phyloP scores from a whole-genome alignment of 2,329 filamentous ascomycete genomes.

The Paraphoma sp. region DNA sequence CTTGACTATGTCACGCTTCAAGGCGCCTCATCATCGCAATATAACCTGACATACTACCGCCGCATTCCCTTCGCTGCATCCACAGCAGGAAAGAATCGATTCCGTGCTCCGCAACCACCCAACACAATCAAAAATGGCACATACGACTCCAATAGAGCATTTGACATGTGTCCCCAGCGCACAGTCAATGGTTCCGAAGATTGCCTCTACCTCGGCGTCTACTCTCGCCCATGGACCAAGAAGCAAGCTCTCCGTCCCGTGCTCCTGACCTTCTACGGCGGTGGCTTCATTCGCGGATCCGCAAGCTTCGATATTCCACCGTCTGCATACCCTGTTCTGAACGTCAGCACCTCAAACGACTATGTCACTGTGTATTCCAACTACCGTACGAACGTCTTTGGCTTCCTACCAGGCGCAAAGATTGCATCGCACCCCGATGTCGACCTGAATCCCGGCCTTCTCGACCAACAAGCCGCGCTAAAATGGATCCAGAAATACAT shows the following conservation, averaged over 20 bases:
- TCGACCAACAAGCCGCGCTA: constrained; percentile 61
- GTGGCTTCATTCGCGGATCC: constrained; percentile 65
- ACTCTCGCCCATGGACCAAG: constrained; percentile 62
- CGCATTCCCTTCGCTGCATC: constrained; percentile 68
- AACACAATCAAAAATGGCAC: constrained; percentile 54
- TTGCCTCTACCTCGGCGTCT: constrained; percentile 67
- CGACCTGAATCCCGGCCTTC: constrained; percentile 60
- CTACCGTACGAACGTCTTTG: constrained; percentile 65
- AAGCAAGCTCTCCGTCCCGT: constrained; percentile 59
- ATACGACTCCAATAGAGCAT: constrained; percentile 63
- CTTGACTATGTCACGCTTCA: constrained; percentile 54
- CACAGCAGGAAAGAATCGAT: constrained; percentile 64
- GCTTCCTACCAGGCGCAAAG: constrained; percentile 59
- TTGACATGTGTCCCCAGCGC: constrained; percentile 66
- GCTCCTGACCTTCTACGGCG: constrained; percentile 67
- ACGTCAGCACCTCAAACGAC: constrained; percentile 59
- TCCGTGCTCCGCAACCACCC: constrained; percentile 66
- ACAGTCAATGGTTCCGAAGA: constrained; percentile 65
- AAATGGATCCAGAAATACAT: constrained; percentile 63
- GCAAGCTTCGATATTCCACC: constrained; percentile 64
- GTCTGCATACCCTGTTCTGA: constrained; percentile 64
- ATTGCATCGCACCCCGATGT: constrained; percentile 53
- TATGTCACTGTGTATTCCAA: constrained; percentile 61
- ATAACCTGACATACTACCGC: constrained; percentile 66
- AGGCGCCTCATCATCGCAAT: constrained; percentile 58